Conservation (phyloP, 345 rosid species). For the Stellera chamaejasme region DNA sequence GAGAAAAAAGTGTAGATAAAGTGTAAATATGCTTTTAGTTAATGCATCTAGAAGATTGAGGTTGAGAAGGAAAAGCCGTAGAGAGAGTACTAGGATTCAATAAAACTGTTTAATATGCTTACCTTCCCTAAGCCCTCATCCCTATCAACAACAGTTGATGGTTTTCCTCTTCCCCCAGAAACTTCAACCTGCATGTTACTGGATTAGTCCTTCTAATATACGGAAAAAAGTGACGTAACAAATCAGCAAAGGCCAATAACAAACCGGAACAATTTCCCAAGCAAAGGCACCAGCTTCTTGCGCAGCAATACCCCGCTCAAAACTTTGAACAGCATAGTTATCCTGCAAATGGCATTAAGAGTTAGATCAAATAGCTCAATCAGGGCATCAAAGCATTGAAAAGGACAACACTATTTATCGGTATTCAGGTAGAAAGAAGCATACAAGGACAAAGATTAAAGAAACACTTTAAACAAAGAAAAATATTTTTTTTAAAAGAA, state of each 20-base stretch:
- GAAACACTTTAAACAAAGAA: no score
- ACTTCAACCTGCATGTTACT: constrained; percentile 66
- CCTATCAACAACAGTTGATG: constrained; percentile 70
- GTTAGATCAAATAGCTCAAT: constrained; percentile 3
- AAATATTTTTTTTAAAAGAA: no score
- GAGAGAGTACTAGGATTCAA: background rate
- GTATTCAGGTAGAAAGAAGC: no score
- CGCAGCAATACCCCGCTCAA: constrained; percentile 97
- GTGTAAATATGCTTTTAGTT: background rate
- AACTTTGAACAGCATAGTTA: constrained; percentile 79
- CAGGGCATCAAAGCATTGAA: background rate
- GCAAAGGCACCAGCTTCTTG: constrained; percentile 73
- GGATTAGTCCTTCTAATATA: constrained; percentile 6
- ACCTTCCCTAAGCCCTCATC: constrained; percentile 99
- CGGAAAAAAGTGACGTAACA: constrained; percentile 5
- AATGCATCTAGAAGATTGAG: background rate
- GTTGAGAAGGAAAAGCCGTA: background rate
- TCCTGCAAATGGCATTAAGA: constrained; percentile 46
- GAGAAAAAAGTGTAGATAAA: background rate
- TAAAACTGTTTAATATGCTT: constrained; percentile 4
- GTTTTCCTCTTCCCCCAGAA: constrained; percentile 88
- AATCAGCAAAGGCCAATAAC: constrained; percentile 16
- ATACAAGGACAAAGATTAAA: no score
- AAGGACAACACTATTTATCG: background rate
- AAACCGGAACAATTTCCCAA: constrained; percentile 92